phyloP scores from a whole-genome alignment of 2,329 filamentous ascomycete genomes.

The Penicillium sclerotiorum region DNA sequence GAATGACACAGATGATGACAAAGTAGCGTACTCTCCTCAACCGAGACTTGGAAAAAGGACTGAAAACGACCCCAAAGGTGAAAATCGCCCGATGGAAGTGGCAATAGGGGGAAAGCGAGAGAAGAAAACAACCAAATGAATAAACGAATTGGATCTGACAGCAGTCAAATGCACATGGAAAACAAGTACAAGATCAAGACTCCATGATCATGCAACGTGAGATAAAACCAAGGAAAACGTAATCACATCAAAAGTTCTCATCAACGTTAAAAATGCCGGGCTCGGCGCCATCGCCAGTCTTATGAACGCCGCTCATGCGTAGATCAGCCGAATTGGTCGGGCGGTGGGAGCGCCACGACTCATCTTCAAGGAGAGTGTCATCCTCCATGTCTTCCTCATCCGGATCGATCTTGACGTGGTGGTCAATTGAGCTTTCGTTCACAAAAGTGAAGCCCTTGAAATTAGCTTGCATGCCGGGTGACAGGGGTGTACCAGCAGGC shows the following conservation, averaged over 20 bases:
- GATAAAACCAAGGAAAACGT: slow-evolving; percentile 27
- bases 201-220: slow-evolving; percentile 41
- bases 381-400: slow-evolving; percentile 46
- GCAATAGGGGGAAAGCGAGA: too few species aligned
- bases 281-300: slow-evolving; percentile 41
- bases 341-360: slow-evolving; percentile 38
- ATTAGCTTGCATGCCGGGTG: slow-evolving; percentile 94
- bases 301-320: slow-evolving; percentile 49
- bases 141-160: slow-evolving; percentile 4
- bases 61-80: background rate
- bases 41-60: background rate
- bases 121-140: slow-evolving; percentile 3
- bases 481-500: slow-evolving; percentile 79
- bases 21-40: background rate
- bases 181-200: slow-evolving; percentile 42
- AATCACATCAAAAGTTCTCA: slow-evolving; percentile 50
- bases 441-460: slow-evolving; percentile 99
- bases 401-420: slow-evolving; percentile 39
- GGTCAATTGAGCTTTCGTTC: slow-evolving; percentile 93
- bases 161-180: slow-evolving; percentile 22
- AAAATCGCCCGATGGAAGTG: slow-evolving; percentile 7
- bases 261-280: slow-evolving; percentile 48
- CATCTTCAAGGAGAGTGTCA: slow-evolving; percentile 43
- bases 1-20: slow-evolving; percentile 5
- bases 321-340: slow-evolving; percentile 37